Conservation (phyloP, 106 monocot species). For the Apostasia shenzhenica region DNA sequence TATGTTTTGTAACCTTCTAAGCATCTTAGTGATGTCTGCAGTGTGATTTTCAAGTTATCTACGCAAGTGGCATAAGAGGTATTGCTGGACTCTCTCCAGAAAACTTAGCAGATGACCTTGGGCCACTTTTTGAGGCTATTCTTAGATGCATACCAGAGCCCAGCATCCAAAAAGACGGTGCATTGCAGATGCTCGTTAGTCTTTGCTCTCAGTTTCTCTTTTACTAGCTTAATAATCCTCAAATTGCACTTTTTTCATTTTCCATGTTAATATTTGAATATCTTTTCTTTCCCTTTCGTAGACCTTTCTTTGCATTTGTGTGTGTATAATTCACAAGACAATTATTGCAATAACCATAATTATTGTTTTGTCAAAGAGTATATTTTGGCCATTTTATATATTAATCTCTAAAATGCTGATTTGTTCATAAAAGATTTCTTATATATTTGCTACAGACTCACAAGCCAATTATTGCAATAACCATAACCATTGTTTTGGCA, state of each 20-base stretch:
- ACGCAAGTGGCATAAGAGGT: conserved; percentile 96
- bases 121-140: conserved; percentile 96
- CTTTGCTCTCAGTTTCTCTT: conserved; percentile 1
- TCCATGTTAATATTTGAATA: neutral
- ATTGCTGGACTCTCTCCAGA: conserved; percentile 88
- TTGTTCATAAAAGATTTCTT: no score
- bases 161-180: conserved; percentile 70
- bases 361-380: no score
- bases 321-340: no score
- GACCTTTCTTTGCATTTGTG: conserved; percentile 1
- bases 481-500: no score
- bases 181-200: conserved; percentile 96
- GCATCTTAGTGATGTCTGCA: conserved; percentile 20
- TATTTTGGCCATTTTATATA: no score
- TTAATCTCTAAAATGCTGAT: no score
- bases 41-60: conserved; percentile 99
- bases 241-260: conserved; percentile 1
- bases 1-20: neutral
- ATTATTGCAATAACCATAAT: no score
- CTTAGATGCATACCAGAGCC: conserved; percentile 98
- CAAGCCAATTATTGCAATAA: no score
- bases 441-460: no score
- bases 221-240: neutral
- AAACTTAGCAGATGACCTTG: conserved; percentile 87
- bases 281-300: neutral